Conservation (phyloP, 352 stramenopile genomes). For the Phytophthora macrochlamydospora region DNA sequence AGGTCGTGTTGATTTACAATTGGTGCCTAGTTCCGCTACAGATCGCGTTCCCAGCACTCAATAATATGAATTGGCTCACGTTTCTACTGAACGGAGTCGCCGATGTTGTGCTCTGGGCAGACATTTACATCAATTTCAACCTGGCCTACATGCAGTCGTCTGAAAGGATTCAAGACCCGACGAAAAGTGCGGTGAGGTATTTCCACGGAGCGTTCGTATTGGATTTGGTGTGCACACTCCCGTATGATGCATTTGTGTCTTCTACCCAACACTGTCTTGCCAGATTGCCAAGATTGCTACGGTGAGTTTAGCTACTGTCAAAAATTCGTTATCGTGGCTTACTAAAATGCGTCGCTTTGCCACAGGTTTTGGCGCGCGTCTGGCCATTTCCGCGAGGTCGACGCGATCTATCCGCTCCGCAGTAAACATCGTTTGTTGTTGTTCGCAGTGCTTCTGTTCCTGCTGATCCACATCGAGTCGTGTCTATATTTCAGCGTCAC, state of each 20-base stretch:
- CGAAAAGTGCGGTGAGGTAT: slow-evolving; percentile 35
- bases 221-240: slow-evolving; percentile 38
- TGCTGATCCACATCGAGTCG: slow-evolving; percentile 61
- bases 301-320: slow-evolving; percentile 7
- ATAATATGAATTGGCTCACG: slow-evolving; percentile 25
- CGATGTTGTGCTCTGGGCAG: slow-evolving; percentile 41
- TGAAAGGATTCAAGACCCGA: slow-evolving; percentile 34
- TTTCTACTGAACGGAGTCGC: slow-evolving; percentile 25
- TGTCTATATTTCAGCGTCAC: slow-evolving; percentile 61
- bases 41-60: slow-evolving; percentile 43
- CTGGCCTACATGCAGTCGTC: slow-evolving; percentile 28
- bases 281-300: slow-evolving; percentile 18
- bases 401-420: slow-evolving; percentile 44
- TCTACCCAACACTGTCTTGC: slow-evolving; percentile 12
- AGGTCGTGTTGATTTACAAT: slow-evolving; percentile 45
- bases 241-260: slow-evolving; percentile 39
- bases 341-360: background rate
- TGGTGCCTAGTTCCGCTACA: slow-evolving; percentile 48
- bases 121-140: slow-evolving; percentile 57
- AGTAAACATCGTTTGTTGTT: slow-evolving; percentile 46
- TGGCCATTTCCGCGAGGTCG: slow-evolving; percentile 41
- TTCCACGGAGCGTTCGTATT: slow-evolving; percentile 20
- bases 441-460: slow-evolving; percentile 43
- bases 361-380: background rate
- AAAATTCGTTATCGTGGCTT: too few relatives aligned